Evolutionary conservation across 805 yeast genomes (phyloP).

Genomic region (Cyberlindnera veronae): DNA sequence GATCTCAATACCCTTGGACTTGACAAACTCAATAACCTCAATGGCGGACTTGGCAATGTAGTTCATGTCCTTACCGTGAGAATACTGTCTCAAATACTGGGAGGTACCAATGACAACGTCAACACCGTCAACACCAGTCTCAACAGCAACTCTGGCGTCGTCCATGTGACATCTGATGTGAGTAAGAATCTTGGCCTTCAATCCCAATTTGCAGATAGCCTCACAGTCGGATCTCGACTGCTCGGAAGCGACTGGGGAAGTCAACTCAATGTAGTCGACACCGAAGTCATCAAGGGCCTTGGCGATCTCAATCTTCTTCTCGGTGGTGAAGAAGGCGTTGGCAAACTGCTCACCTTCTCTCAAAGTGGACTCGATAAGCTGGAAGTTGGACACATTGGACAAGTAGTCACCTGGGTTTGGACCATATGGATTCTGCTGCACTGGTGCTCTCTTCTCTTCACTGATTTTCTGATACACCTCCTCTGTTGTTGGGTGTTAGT

Average conservation of each 20-base stretch:
- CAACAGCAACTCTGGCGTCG: slow-evolving; percentile 95
- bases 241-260: slow-evolving; percentile 97
- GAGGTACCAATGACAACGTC: slow-evolving; percentile 98
- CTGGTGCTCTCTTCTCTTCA: slow-evolving; percentile 38
- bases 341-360: slow-evolving; percentile 99
- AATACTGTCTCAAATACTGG: slow-evolving; percentile 87
- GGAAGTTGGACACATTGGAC: slow-evolving; percentile 85
- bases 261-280: slow-evolving; percentile 94
- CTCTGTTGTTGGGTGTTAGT: slow-evolving; percentile 13
- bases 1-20: slow-evolving; percentile 94
- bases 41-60: slow-evolving; percentile 94
- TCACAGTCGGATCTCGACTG: slow-evolving; percentile 93
- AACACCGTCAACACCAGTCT: slow-evolving; percentile 98
- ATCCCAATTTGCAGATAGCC: slow-evolving; percentile 95
- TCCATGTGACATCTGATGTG: slow-evolving; percentile 99
- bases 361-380: slow-evolving; percentile 90
- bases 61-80: slow-evolving; percentile 98
- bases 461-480: slow-evolving; percentile 40
- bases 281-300: slow-evolving; percentile 97
- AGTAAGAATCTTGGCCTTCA: slow-evolving; percentile 91
- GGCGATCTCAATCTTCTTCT: slow-evolving; percentile 94
- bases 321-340: slow-evolving; percentile 91
- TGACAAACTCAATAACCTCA: slow-evolving; percentile 96
- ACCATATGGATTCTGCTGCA: slow-evolving; percentile 76
- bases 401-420: slow-evolving; percentile 91